phyloP scores from a whole-genome alignment of 768 basidiomycete species.

The Austroboletus eburneus region DNA sequence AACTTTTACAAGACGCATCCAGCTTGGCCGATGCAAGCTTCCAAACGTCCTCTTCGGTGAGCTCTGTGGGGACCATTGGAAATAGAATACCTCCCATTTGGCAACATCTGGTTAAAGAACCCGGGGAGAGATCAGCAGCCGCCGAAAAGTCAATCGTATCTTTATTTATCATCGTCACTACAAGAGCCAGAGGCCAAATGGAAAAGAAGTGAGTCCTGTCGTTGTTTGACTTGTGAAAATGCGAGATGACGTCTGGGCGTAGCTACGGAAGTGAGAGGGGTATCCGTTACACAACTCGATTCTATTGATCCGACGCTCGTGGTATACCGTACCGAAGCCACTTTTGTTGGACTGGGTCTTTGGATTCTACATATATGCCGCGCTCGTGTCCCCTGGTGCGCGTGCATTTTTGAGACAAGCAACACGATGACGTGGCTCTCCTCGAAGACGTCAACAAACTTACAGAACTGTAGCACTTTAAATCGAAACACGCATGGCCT shows the following conservation, averaged over 20 bases:
- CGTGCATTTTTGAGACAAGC: conserved; percentile 84
- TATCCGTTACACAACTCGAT: conserved; percentile 91
- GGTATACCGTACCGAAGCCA: conserved; percentile 94
- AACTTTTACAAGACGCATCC: conserved; percentile 63
- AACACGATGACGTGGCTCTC: conserved; percentile 79
- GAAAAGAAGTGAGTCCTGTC: conserved; percentile 66
- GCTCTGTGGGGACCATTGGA: conserved; percentile 44
- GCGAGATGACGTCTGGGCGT: conserved; percentile 9
- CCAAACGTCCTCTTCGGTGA: conserved; percentile 58
- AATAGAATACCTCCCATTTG: conserved; percentile 28
- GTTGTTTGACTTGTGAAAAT: neutral
- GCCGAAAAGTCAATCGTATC: conserved; percentile 83
- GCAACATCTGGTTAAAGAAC: conserved; percentile 34
- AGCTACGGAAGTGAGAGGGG: conserved; percentile 85
- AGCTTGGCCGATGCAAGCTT: conserved; percentile 67
- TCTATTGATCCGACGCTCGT: conserved; percentile 96
- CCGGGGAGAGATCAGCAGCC: conserved; percentile 48
- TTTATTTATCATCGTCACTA: conserved; percentile 93
- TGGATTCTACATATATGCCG: conserved; percentile 94
- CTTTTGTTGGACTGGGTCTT: conserved; percentile 90
- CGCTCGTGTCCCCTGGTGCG: conserved; percentile 83
- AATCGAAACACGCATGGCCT: conserved; percentile 90
- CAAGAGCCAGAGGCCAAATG: conserved; percentile 99
- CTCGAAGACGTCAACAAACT: conserved; percentile 88
- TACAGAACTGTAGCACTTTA: conserved; percentile 91